Conservation (phyloP, 1,284 basidiomycete species). For the Takashimella tepidaria region DNA sequence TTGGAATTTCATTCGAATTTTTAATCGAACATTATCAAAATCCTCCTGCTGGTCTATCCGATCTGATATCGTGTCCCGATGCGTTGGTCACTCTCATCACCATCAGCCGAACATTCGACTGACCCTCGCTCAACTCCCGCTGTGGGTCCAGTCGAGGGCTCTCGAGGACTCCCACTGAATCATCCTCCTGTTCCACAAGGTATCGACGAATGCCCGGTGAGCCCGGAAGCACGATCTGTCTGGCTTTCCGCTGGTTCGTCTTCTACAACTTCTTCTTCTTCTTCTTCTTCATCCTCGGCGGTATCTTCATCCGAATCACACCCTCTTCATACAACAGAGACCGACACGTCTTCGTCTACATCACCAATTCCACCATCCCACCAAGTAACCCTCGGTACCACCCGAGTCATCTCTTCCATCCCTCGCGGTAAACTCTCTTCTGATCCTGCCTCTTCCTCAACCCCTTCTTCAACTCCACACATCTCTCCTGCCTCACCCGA, state of each 20-base stretch:
- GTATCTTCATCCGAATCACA: slow-evolving; percentile 26
- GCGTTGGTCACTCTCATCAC: neutral
- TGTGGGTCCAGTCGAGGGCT: neutral
- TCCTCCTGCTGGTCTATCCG: neutral
- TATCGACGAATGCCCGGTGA: slow-evolving; percentile 64
- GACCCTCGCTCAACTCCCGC: neutral
- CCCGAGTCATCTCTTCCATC: slow-evolving; percentile 83
- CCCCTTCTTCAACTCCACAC: slow-evolving; percentile 9
- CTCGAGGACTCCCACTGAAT: slow-evolving; percentile 9
- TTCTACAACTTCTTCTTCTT: no score
- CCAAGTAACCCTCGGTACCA: slow-evolving; percentile 37
- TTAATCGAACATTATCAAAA: no score
- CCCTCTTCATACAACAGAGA: slow-evolving; percentile 35
- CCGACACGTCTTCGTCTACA: slow-evolving; percentile 24
- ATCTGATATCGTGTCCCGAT: neutral
- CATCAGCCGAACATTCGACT: neutral
- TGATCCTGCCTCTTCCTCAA: slow-evolving; percentile 3
- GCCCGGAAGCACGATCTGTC: slow-evolving; percentile 51
- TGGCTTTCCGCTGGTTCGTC: slow-evolving; percentile 48
- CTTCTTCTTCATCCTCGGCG: no score
- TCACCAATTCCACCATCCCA: slow-evolving; percentile 49
- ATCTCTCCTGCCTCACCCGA: slow-evolving; percentile 50
- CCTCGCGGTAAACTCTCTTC: slow-evolving; percentile 57
- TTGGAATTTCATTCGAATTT: no score
- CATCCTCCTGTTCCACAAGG: slow-evolving; percentile 17